These are phyloP conservation scores for Venturia asperata DNA, from an alignment of 2,329 filamentous ascomycete genomes.

Conservation along the genomic window DNA sequence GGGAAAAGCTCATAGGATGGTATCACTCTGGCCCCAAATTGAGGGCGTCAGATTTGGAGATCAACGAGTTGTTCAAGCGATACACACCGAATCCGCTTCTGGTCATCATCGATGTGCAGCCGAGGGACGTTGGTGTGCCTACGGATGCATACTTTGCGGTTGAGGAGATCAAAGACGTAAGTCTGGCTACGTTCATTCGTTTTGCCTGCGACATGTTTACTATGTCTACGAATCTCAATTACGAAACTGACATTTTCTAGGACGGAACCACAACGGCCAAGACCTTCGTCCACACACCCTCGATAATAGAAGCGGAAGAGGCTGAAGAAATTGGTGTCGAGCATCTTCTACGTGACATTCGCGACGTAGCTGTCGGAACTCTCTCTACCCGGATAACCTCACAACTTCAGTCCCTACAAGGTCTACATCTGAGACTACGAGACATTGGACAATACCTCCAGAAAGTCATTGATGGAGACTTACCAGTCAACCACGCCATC, in stretches of 20 bases:
- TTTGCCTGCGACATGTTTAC: slow-evolving; percentile 9
- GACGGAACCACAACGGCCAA: slow-evolving; percentile 94
- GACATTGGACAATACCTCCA: slow-evolving; percentile 94
- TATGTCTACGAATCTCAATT: slow-evolving; percentile 2
- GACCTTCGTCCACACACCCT: slow-evolving; percentile 97
- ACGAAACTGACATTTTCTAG: slow-evolving; percentile 41
- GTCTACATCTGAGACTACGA: slow-evolving; percentile 84
- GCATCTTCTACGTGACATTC: slow-evolving; percentile 93
- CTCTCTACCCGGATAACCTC: slow-evolving; percentile 95
- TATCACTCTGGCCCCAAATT: slow-evolving; percentile 98
- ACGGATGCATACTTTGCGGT: slow-evolving; percentile 99
- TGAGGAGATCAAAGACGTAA: slow-evolving; percentile 97
- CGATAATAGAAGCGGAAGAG: slow-evolving; percentile 97
- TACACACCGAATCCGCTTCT: slow-evolving; percentile 95
- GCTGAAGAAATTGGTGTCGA: slow-evolving; percentile 98
- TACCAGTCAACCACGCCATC: slow-evolving; percentile 95
- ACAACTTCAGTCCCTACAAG: slow-evolving; percentile 94
- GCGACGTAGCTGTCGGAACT: slow-evolving; percentile 94
- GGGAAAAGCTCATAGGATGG: slow-evolving; percentile 99
- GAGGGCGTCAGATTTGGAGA: slow-evolving; percentile 91
- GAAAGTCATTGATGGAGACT: slow-evolving; percentile 85
- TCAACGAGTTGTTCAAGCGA: slow-evolving; percentile 99
- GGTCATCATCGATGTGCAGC: slow-evolving; percentile 97
- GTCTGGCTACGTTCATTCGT: slow-evolving; percentile 30
- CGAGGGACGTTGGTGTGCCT: slow-evolving; percentile 93